A percentile compares a stretch with the other conserved stretches of the same genome.
These are phyloP conservation scores for Wickerhamomyces chambardii DNA, from an alignment of 805 yeast species.

Conservation along the genomic window DNA sequence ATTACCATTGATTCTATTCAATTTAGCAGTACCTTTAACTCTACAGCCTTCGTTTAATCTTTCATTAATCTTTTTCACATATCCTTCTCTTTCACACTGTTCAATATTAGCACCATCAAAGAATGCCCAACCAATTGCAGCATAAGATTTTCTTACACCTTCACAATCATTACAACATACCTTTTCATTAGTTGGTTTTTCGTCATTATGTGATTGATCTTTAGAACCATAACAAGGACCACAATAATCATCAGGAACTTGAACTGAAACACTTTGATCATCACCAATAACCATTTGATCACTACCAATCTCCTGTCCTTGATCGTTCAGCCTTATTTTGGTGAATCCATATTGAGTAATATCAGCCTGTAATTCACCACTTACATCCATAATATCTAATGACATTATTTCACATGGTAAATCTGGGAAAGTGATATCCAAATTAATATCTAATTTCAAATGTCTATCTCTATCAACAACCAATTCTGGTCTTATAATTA, in stretches of 20 bases:
- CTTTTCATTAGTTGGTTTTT: slow-evolving; percentile 27
- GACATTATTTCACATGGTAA: slow-evolving; percentile 80
- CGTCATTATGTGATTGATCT: slow-evolving; percentile 42
- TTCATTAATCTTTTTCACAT: slow-evolving; percentile 50
- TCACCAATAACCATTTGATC: slow-evolving; percentile 32
- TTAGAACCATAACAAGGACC: slow-evolving; percentile 89
- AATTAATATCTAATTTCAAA: slow-evolving; percentile 63
- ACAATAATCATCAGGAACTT: slow-evolving; percentile 43
- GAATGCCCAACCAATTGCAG: slow-evolving; percentile 76
- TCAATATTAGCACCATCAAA: slow-evolving; percentile 79
- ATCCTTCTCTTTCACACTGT: slow-evolving; percentile 89
- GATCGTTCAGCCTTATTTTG: slow-evolving; percentile 50
- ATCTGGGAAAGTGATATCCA: slow-evolving; percentile 78
- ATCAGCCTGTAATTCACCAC: slow-evolving; percentile 79
- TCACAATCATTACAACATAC: slow-evolving; percentile 83
- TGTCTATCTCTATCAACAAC: slow-evolving; percentile 82
- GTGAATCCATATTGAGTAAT: slow-evolving; percentile 62
- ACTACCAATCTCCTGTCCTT: slow-evolving; percentile 39
- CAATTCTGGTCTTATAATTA: slow-evolving; percentile 71
- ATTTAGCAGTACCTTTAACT: slow-evolving; percentile 65
- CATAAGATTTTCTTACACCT: slow-evolving; percentile 74
- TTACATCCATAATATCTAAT: slow-evolving; percentile 80
- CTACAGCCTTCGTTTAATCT: slow-evolving; percentile 82
- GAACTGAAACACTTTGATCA: slow-evolving; percentile 15
- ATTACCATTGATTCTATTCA: slow-evolving; percentile 84